Conservation (phyloP, 768 basidiomycete species). For the Boletales sp. region DNA sequence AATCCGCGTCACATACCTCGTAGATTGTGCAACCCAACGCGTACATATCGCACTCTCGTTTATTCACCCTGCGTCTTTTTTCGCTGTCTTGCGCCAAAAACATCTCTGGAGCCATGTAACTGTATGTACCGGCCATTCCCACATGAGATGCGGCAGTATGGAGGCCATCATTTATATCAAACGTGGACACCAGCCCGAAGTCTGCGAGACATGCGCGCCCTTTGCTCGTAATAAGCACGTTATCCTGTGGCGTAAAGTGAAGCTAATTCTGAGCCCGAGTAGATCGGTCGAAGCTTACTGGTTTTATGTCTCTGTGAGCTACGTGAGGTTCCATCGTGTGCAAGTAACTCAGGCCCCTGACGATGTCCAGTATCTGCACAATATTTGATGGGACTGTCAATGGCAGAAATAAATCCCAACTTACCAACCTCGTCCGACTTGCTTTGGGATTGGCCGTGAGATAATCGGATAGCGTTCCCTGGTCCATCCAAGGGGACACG, state of each 20-base stretch:
- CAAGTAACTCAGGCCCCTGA: conserved; percentile 41
- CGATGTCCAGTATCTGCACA: conserved; percentile 41
- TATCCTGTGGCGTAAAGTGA: conserved; percentile 33
- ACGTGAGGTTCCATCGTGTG: conserved; percentile 40
- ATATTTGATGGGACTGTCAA: neutral
- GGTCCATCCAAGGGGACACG: conserved; percentile 40
- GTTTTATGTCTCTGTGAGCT: conserved; percentile 29
- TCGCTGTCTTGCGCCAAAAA: neutral
- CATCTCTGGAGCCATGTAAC: conserved; percentile 28
- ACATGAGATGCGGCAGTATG: conserved; percentile 7
- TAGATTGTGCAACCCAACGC: conserved; percentile 41
- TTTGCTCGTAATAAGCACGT: conserved; percentile 42
- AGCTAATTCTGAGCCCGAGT: neutral
- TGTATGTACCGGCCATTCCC: conserved; percentile 12
- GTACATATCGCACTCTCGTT: conserved; percentile 37
- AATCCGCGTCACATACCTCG: conserved; percentile 23
- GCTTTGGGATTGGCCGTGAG: conserved; percentile 21
- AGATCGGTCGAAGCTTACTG: conserved; percentile 15
- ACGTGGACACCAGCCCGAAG: conserved; percentile 38
- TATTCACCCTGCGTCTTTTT: conserved; percentile 17
- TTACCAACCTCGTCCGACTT: conserved; percentile 32
- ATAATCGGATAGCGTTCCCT: conserved; percentile 30
- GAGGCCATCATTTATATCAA: conserved; percentile 13
- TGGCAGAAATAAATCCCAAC: conserved; percentile 1
- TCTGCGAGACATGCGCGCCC: conserved; percentile 47